Evolutionary conservation across 1,284 basidiomycete species (phyloP).

Genomic region (Vanrija sp.): DNA sequence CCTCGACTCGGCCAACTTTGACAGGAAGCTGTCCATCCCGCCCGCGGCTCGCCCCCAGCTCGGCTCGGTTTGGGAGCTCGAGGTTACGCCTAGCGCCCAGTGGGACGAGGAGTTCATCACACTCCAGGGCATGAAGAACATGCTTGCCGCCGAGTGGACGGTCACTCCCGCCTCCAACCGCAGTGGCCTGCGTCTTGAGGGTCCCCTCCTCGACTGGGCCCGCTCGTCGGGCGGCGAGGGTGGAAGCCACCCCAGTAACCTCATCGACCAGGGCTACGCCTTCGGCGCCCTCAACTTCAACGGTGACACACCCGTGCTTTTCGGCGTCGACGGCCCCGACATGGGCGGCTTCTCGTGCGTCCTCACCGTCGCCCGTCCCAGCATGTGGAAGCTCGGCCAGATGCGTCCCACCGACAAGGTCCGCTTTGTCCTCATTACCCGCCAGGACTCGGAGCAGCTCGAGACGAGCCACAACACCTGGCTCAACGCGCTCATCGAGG

Average conservation of each 20-base stretch:
- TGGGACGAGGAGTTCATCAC: slow-evolving; percentile 22
- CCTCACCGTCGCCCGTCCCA: slow-evolving; percentile 9
- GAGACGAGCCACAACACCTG: slow-evolving; percentile 9
- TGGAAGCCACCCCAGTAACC: slow-evolving; percentile 67
- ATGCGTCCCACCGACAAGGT: slow-evolving; percentile 37
- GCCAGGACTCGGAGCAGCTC: slow-evolving; percentile 9
- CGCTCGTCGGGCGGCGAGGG: slow-evolving; percentile 63
- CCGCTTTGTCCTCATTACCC: slow-evolving; percentile 53
- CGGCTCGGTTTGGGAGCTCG: slow-evolving; percentile 15
- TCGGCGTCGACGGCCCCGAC: slow-evolving; percentile 28
- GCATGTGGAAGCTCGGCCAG: slow-evolving; percentile 40
- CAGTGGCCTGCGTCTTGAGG: slow-evolving; percentile 45
- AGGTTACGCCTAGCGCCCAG: slow-evolving; percentile 17
- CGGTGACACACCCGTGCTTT: slow-evolving; percentile 64
- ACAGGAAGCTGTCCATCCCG: background rate
- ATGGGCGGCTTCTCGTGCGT: slow-evolving; percentile 27
- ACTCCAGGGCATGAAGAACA: slow-evolving; percentile 21
- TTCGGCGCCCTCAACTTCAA: slow-evolving; percentile 60
- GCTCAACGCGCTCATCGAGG: slow-evolving; percentile 1
- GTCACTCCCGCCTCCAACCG: slow-evolving; percentile 42
- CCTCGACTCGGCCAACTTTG: background rate
- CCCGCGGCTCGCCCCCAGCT: slow-evolving; percentile 8
- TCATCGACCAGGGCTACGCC: slow-evolving; percentile 65
- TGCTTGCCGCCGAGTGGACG: slow-evolving; percentile 38
- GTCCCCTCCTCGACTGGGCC: slow-evolving; percentile 59